Base-by-base conservation (phyloP, 495 filamentous ascomycete genomes). In the Penicillium psychrofluorescens region DNA sequence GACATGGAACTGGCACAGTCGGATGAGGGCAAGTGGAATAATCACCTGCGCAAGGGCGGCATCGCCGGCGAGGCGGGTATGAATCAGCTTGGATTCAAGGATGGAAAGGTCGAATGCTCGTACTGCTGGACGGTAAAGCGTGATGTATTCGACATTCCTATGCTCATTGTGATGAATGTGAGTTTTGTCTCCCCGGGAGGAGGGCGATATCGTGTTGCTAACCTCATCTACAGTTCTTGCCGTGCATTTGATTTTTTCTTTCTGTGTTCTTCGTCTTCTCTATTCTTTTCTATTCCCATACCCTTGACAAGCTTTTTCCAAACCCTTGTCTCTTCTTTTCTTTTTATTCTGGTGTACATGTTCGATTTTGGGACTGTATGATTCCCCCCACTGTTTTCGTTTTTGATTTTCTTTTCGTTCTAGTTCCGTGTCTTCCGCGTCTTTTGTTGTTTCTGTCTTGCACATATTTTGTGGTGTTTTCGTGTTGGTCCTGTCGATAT, bases 121-220 rank as follows among this genome's bases (percentile, higher is more conserved):
- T 94, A 90, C 66, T 91, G 85, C 70, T 98, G 92, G 91, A 89
- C 87, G 48, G 89, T 97, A 44, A 92, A 90, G 73, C 74, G 92
- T 47, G 92, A 98, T 64, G 86, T 92, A 36, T 98, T 97, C 68
- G 92, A 96, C 64, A 95, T 98, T 63, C 92, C 92, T 27, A 96
- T 95, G 90, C 67, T 98, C 62, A 92, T 96, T 65, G 82, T 95
- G 55, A 90, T 95, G 71, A 95, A 95, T 68, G 92, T 95, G 59
- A 81, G 90, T 83, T 8, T 29, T 30, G 22, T 7, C 12, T n/a
- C 6, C 2, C 6, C 32, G 1, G 11, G 14, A 1, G 34, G 7
- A 12, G 7, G 16, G 29, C 29, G 38, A 36, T 6, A 6, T 11
- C n/a, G 14, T 15, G 34, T 40, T 38, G 43, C 48, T 61, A 46